Percentiles rank a stretch among this genome's conserved stretches.
These are phyloP conservation scores for Penicillium nordicum DNA, from an alignment of 2,329 filamentous ascomycete species.

Conservation along the genomic window DNA sequence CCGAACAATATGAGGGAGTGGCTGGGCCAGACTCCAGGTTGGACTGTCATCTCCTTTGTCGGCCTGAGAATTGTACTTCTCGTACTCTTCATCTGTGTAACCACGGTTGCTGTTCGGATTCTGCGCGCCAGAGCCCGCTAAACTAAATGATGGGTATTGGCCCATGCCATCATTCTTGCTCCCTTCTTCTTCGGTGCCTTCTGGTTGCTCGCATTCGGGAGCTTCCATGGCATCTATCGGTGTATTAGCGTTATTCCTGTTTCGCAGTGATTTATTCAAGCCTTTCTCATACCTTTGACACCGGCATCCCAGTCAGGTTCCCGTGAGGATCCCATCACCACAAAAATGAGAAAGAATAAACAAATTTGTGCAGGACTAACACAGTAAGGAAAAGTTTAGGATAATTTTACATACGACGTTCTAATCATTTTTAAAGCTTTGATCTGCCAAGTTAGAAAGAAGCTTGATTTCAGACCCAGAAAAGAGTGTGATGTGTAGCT, in stretches of 20 bases:
- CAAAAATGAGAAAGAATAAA: neutral
- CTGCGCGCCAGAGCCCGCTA: constrained; percentile 9
- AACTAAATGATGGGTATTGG: constrained; percentile 10
- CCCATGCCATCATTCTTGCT: constrained; percentile 12
- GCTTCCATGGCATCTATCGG: neutral
- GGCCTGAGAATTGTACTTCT: constrained; percentile 48
- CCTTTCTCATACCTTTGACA: neutral
- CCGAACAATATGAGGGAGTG: constrained; percentile 50
- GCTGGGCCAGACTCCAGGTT: constrained; percentile 50
- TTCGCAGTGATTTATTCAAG: neutral
- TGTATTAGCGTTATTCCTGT: neutral
- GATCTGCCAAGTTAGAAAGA: neutral
- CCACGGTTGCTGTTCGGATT: constrained; percentile 8
- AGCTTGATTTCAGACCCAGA: neutral
- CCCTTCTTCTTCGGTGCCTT: constrained; percentile 11
- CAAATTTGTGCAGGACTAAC: neutral
- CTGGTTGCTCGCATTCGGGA: neutral
- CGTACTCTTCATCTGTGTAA: constrained; percentile 12
- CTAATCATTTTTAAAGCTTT: neutral
- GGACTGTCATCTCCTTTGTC: constrained; percentile 45
- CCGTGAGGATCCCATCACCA: neutral
- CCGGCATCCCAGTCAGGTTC: neutral
- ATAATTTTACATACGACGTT: too few relatives aligned
- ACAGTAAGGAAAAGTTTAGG: neutral
- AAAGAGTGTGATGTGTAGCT: neutral